Evolutionary conservation across 257 asterid species (phyloP), one percentile per base, ranked within the genome.

Genomic region (Fraxinus americana): DNA sequence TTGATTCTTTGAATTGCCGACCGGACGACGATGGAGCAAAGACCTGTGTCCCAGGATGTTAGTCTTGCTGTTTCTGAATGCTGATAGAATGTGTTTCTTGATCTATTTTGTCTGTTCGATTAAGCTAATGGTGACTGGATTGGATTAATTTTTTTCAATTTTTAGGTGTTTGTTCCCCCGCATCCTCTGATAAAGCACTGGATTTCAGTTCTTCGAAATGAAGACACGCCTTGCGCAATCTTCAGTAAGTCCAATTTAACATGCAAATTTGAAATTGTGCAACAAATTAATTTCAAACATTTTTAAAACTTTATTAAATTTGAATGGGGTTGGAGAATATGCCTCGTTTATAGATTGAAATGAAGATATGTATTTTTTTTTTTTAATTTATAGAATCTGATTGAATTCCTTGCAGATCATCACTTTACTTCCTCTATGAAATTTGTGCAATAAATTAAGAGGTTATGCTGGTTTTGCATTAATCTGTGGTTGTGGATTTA

Each of bases 161-260:
- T 61, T 34, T 8, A 96, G 99, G 97, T 92, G 63, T 92, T 86
- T 85, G 99, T 96, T 61, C 99, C 99, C 70, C 97, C 96, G 27
- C 99, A 96, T 83, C 97, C 98, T 71, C 82, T 93, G 81, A 90
- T 96, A 70, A 93, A 93, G 90, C 99, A 96, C 79, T 96, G 99
- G 99, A 84, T 96, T 87, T 89, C 99, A 32, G 94, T 96, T 84
- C 91, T 96, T 80, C 91, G 99, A 79, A 96, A 93, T 78, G 95
- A 85, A 81, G 90, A 96, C 83, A 96, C 99, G 14, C 97, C 97
- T 78, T 77, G 83, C 80, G 88, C 97, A 0, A 80, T 96, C 36
- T 96, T 96, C 86, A 93, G 99, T 96, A 87, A 71, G 94, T 77
- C 34, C 63, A 57, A 23, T 57, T 57, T 6, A 57, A 7, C 7